Percentiles rank a stretch among this genome's conserved stretches.
phyloP scores from a whole-genome alignment of 805 yeast genomes.

The Saturnispora serradocipensis region DNA sequence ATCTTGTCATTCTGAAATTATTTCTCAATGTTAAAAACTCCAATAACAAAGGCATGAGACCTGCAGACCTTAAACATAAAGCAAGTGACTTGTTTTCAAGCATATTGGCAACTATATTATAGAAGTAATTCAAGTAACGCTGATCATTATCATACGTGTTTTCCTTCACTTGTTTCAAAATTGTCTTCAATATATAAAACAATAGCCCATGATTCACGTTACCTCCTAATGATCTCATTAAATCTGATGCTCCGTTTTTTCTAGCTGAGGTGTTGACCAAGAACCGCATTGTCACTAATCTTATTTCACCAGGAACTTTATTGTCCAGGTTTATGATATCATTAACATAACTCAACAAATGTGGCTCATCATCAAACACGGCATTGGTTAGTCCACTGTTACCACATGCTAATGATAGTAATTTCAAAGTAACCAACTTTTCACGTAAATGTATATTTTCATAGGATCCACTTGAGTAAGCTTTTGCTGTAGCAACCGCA shows the following conservation, averaged over 20 bases:
- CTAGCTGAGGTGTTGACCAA: slow-evolving; percentile 61
- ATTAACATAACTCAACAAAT: slow-evolving; percentile 56
- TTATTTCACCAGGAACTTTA: slow-evolving; percentile 40
- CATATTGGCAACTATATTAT: slow-evolving; percentile 54
- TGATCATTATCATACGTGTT: slow-evolving; percentile 21
- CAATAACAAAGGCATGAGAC: slow-evolving; percentile 56
- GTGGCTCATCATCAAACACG: slow-evolving; percentile 65
- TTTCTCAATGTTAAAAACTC: slow-evolving; percentile 48
- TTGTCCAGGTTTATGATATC: slow-evolving; percentile 66
- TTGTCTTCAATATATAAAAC: slow-evolving; percentile 59
- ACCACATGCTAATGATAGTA: slow-evolving; percentile 55
- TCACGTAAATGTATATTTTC: slow-evolving; percentile 49
- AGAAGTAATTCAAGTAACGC: slow-evolving; percentile 32
- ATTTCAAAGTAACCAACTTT: slow-evolving; percentile 52
- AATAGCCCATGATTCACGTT: slow-evolving; percentile 79
- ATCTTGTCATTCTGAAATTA: slow-evolving; percentile 44
- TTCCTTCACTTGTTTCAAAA: slow-evolving; percentile 41
- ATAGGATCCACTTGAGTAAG: slow-evolving; percentile 48
- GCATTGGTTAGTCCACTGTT: slow-evolving; percentile 54
- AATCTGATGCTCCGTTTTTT: slow-evolving; percentile 65
- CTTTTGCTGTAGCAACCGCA: slow-evolving; percentile 57
- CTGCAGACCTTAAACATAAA: slow-evolving; percentile 61
- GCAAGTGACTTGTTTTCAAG: slow-evolving; percentile 47
- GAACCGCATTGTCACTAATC: slow-evolving; percentile 54
- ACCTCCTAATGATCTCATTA: slow-evolving; percentile 71